Evolutionary conservation across 768 basidiomycete genomes (phyloP), one percentile per base, ranked within the genome.

Genomic region (Rhizopogon roseolus): DNA sequence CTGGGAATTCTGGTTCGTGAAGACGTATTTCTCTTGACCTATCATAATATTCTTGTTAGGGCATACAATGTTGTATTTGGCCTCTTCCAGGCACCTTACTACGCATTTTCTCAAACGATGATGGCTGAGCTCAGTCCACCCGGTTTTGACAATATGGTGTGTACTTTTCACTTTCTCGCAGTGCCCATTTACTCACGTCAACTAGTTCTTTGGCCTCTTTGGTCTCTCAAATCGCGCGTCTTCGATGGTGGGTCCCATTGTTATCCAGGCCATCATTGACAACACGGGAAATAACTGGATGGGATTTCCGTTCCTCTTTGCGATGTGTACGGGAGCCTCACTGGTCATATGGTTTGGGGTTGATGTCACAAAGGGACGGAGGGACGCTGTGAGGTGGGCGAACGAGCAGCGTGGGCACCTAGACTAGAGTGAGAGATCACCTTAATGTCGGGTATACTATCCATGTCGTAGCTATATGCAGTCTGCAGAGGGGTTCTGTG

Each of bases 61-160:
- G 83, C 81, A 5, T 93, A 92, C 71, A 91, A 90, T 54, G 74
- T 90, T 46, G 68, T 91, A 3, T 89, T 86, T 60, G 89, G 90
- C 11, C 68, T 92, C 8, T 90, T 90, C 76, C 87, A 92, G 71
- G 87, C 87, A 1, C 91, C 91, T 0, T 94, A 91, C 70, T 93
- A 90, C 64, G 88, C 92, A 1, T 90, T 87, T 64, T 83, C 89
- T 3, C 85, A 89, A 64, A 90, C 88, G 0, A 88, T 90, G 86
- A 91, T 91, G 88, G 87, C 88, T 1, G 92, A 94, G 66, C 79
- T 95, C 10, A 84, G 87, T 6, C 91, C 91, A 11, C 87, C 89
- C 1, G 92, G 91, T 1, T 93, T 89, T 62, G 91, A 93, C 60
- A 90, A 91, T 63, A 91, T 82, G 81, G 81, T 78, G 53, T 19